These are phyloP conservation scores for Talaromyces nanjingensis DNA, from an alignment of 495 filamentous ascomycete species.

Conservation along the genomic window DNA sequence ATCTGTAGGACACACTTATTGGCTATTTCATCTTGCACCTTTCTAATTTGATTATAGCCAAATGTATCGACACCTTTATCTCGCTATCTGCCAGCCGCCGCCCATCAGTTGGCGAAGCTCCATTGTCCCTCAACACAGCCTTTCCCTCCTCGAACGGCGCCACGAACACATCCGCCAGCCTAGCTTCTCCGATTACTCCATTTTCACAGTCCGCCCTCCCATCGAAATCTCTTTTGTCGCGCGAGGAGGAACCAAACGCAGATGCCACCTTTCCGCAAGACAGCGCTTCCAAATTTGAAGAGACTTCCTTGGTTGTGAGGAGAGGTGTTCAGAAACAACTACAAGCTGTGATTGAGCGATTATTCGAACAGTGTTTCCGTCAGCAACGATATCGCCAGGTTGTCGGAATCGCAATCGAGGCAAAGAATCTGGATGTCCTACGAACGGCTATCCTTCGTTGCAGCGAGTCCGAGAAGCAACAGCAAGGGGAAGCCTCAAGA, in stretches of 20 bases:
- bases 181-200: slow-evolving; percentile 82
- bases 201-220: slow-evolving; percentile 88
- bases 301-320: slow-evolving; percentile 47
- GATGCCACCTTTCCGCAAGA: slow-evolving; percentile 48
- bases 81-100: slow-evolving; percentile 68
- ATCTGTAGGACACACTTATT: slow-evolving; percentile 40
- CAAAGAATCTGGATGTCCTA: slow-evolving; percentile 84
- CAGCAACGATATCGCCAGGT: slow-evolving; percentile 90
- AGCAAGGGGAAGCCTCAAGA: slow-evolving; percentile 47
- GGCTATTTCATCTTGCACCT: slow-evolving; percentile 25
- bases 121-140: slow-evolving; percentile 70
- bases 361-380: slow-evolving; percentile 86
- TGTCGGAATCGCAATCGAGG: slow-evolving; percentile 97
- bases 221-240: slow-evolving; percentile 86
- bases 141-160: slow-evolving; percentile 51
- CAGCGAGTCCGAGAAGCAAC: slow-evolving; percentile 70
- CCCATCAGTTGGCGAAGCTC: slow-evolving; percentile 45
- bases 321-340: slow-evolving; percentile 61
- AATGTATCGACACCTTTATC: slow-evolving; percentile 98
- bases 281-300: slow-evolving; percentile 44
- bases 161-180: slow-evolving; percentile 58
- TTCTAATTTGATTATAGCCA: slow-evolving; percentile 43
- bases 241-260: slow-evolving; percentile 59
- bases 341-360: slow-evolving; percentile 71
- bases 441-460: slow-evolving; percentile 76